Evolutionary conservation across 441 rosid genomes (phyloP).

Genomic region (Adansonia gregorii): DNA sequence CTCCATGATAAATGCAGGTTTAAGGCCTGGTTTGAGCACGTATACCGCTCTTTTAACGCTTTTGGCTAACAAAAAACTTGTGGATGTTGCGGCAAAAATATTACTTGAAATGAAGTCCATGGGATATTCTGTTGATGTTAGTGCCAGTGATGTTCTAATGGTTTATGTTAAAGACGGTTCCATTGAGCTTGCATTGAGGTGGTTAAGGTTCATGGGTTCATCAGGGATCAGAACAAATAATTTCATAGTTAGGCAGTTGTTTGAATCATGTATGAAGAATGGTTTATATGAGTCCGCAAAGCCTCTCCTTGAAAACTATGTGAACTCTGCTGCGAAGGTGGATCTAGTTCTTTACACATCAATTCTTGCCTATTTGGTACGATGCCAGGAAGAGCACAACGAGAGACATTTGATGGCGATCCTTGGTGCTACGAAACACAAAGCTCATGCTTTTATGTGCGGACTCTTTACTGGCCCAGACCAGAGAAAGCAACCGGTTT

Average conservation of each 20-base stretch:
- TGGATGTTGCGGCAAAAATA: conserved; percentile 93
- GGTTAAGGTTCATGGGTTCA: conserved; percentile 96
- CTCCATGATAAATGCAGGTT: conserved; percentile 88
- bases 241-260: conserved; percentile 89
- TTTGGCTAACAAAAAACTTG: conserved; percentile 86
- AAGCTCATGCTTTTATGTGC: conserved; percentile 88
- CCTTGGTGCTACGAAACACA: conserved; percentile 80
- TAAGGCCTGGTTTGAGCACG: conserved; percentile 89
- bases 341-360: conserved; percentile 94
- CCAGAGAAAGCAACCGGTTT: conserved; percentile 88
- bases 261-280: conserved; percentile 92
- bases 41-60: conserved; percentile 80
- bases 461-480: conserved; percentile 95
- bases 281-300: conserved; percentile 87
- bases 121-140: conserved; percentile 91
- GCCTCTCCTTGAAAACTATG: conserved; percentile 79
- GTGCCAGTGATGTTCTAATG: conserved; percentile 95
- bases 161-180: conserved; percentile 93
- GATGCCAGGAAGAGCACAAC: conserved; percentile 86
- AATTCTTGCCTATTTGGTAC: conserved; percentile 87
- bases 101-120: conserved; percentile 95
- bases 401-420: conserved; percentile 91
- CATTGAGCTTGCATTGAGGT: conserved; percentile 82
- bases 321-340: conserved; percentile 81
- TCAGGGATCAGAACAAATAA: conserved; percentile 90